Percentiles rank a stretch among this genome's conserved stretches.
Evolutionary conservation across 2,329 filamentous ascomycete species (phyloP).

Genomic region (Trichoderma sp.): DNA sequence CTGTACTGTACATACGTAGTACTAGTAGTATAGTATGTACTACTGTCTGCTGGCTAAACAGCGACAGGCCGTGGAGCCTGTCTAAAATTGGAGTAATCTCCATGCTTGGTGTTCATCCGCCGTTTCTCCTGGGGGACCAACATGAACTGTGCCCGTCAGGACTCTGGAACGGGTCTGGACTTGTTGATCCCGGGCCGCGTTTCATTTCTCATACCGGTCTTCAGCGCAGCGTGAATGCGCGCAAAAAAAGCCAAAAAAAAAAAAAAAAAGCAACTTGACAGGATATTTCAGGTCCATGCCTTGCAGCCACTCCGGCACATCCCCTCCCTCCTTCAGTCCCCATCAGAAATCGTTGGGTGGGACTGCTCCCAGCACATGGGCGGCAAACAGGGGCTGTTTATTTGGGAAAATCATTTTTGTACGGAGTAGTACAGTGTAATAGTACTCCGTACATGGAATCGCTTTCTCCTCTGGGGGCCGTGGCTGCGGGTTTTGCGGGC

Average conservation of each 20-base stretch:
- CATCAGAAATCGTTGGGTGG: slow-evolving; percentile 3
- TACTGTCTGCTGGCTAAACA: too few relatives aligned
- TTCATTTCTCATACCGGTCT: background rate
- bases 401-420: background rate
- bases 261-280: background rate
- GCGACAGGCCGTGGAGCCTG: slow-evolving; percentile 7
- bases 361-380: slow-evolving; percentile 10
- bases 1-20: too few relatives aligned
- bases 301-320: slow-evolving; percentile 4
- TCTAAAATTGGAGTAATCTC: slow-evolving; percentile 20
- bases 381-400: slow-evolving; percentile 10
- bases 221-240: background rate
- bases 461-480: background rate
- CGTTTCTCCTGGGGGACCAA: background rate
- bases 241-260: background rate
- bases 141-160: background rate
- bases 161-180: background rate
- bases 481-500: slow-evolving; percentile 6
- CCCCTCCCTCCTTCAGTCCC: background rate
- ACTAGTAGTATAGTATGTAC: too few relatives aligned
- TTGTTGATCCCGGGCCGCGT: background rate
- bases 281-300: background rate
- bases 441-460: background rate
- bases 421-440: background rate
- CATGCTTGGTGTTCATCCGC: background rate